Evolutionary conservation across 192 early-diverging fungal genomes (phyloP).

Genomic region (Mortierella alpina): DNA sequence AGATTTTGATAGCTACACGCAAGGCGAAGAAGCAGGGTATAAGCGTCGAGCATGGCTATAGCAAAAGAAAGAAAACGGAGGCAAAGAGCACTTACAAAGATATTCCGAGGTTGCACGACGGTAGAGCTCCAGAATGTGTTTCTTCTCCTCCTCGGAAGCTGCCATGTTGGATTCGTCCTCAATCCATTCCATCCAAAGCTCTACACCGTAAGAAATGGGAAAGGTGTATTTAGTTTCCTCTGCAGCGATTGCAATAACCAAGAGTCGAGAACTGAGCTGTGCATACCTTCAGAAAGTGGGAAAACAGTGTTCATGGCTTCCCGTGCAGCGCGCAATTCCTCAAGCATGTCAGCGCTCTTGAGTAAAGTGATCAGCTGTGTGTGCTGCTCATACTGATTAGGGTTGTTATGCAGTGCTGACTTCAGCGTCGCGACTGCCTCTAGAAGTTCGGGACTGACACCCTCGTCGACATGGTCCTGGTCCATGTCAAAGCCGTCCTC

Average conservation of each 20-base stretch:
- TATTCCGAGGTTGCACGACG: slow-evolving; percentile 71
- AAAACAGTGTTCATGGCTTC: slow-evolving; percentile 67
- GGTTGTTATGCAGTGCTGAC: slow-evolving; percentile 35
- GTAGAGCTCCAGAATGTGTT: slow-evolving; percentile 63
- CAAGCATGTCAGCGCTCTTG: slow-evolving; percentile 49
- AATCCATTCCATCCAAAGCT: slow-evolving; percentile 81
- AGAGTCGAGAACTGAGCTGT: not conserved
- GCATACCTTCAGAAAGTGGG: slow-evolving; percentile 73
- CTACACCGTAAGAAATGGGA: slow-evolving; percentile 49
- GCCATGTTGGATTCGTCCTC: slow-evolving; percentile 68
- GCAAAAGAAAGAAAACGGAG: not conserved
- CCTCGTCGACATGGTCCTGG: slow-evolving; percentile 1
- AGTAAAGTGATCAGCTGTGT: slow-evolving; percentile 58
- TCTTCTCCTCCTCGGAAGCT: slow-evolving; percentile 58
- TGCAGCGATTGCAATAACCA: not conserved
- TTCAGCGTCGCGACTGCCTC: slow-evolving; percentile 19
- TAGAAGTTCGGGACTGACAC: slow-evolving; percentile 4
- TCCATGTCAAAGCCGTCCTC: slow-evolving; percentile 35
- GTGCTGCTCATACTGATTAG: slow-evolving; percentile 66
- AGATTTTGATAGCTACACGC: slow-evolving; percentile 71
- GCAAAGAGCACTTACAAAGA: slow-evolving; percentile 63
- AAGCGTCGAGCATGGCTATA: not conserved
- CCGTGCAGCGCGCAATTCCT: slow-evolving; percentile 65
- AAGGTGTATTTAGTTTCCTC: not conserved
- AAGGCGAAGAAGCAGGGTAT: not conserved